Conservation (phyloP, 306 rosid genomes). For the Cicer bijugum region DNA sequence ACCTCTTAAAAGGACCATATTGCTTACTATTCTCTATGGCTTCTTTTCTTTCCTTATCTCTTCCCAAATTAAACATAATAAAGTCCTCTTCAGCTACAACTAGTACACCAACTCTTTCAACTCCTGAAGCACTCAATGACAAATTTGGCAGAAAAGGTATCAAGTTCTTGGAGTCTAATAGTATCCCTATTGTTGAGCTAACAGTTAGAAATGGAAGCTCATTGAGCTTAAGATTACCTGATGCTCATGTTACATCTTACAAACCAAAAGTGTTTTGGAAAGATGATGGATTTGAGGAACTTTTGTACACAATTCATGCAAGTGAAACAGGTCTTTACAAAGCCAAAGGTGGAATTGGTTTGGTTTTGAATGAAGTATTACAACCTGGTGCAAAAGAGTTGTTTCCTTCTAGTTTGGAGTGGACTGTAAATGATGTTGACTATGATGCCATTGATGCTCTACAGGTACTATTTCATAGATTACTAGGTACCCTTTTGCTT, state of each 20-base stretch:
- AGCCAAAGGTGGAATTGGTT: constrained; percentile 79
- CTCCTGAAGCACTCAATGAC: constrained; percentile 66
- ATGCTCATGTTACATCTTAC: constrained; percentile 88
- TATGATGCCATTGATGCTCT: constrained; percentile 90
- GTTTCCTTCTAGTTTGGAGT: constrained; percentile 62
- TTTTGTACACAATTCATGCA: constrained; percentile 71
- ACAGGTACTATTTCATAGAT: constrained; percentile 64
- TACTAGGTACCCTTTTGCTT: constrained; percentile 39
- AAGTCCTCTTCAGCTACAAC: constrained; percentile 56
- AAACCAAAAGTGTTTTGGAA: constrained; percentile 90
- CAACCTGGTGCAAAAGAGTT: constrained; percentile 59
- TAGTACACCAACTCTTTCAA: constrained; percentile 41
- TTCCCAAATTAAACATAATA: constrained; percentile 64
- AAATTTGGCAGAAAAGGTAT: constrained; percentile 80
- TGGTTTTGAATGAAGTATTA: constrained; percentile 66
- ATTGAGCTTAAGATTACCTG: constrained; percentile 76
- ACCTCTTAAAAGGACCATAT: constrained; percentile 49
- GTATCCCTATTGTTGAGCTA: constrained; percentile 67
- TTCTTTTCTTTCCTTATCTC: constrained; percentile 79
- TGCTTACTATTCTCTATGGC: constrained; percentile 64
- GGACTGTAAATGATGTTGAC: constrained; percentile 84
- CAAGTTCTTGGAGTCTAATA: constrained; percentile 65
- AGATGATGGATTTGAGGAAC: constrained; percentile 84
- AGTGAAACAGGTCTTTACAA: constrained; percentile 49
- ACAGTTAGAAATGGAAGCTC: constrained; percentile 91